These are phyloP conservation scores for Oehlia diaphana DNA, from an alignment of 192 early-diverging fungal species.

Conservation along the genomic window DNA sequence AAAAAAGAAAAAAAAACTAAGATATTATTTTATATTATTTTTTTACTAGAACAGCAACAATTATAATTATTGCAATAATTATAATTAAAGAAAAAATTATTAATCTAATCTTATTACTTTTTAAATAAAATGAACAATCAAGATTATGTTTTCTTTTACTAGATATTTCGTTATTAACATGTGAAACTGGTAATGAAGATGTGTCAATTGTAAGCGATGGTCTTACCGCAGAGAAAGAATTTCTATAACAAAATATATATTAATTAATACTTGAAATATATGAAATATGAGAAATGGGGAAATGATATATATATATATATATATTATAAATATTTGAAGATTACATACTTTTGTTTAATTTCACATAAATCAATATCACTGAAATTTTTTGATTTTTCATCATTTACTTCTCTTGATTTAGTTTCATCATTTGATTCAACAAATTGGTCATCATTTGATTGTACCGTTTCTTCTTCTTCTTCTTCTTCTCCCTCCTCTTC, in stretches of 20 bases:
- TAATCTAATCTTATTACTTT: no score
- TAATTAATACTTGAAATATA: neutral
- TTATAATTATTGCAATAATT: no score
- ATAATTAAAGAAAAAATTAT: no score
- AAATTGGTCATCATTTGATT: neutral
- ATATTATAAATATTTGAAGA: no score
- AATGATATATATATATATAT: no score
- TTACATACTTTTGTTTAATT: neutral
- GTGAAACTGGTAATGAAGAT: no score
- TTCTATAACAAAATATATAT: neutral
- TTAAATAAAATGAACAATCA: neutral
- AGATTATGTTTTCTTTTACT: neutral
- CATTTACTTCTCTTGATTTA: neutral
- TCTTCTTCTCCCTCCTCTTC: neutral
- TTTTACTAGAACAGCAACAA: no score
- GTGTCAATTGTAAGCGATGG: neutral
- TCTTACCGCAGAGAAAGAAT: neutral
- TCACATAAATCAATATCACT: neutral
- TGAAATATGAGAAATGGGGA: no score
- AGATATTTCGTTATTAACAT: neutral
- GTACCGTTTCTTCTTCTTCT: neutral
- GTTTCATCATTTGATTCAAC: neutral
- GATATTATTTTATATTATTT: no score
- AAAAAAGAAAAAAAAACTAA: no score
- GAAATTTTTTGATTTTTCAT: neutral